Conservation (phyloP, 345 rosid genomes). For the Excoecaria cochinchinensis region DNA sequence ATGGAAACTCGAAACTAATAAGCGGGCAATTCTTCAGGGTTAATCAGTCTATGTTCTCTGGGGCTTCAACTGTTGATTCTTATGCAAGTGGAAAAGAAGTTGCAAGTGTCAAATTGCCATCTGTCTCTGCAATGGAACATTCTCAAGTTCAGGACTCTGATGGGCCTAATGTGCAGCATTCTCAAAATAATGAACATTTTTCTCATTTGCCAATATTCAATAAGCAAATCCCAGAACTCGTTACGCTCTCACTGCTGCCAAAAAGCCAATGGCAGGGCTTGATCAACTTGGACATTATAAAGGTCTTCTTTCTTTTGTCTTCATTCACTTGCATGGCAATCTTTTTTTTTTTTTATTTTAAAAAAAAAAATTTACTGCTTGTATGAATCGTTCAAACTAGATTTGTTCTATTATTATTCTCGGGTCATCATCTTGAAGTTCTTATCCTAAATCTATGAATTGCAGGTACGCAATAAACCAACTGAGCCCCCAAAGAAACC, state of each 20-base stretch:
- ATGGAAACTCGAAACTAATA: slow-evolving; percentile 1
- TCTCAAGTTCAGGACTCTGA: slow-evolving; percentile 50
- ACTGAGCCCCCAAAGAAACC: slow-evolving; percentile 91
- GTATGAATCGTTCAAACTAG: too few species aligned
- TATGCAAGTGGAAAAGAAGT: slow-evolving; percentile 81
- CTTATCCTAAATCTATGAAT: neutral
- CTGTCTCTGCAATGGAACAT: slow-evolving; percentile 58
- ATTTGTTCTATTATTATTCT: neutral
- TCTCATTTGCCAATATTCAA: slow-evolving; percentile 33
- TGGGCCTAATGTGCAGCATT: slow-evolving; percentile 33
- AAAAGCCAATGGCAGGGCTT: slow-evolving; percentile 97
- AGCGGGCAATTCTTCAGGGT: slow-evolving; percentile 47
- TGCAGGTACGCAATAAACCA: slow-evolving; percentile 85
- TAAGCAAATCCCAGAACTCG: slow-evolving; percentile 82
- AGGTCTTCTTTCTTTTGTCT: slow-evolving; percentile 45
- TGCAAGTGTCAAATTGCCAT: slow-evolving; percentile 71
- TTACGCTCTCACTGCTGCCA: slow-evolving; percentile 84
- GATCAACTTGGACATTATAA: slow-evolving; percentile 91
- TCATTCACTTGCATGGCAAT: neutral
- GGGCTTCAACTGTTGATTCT: slow-evolving; percentile 56
- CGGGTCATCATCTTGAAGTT: neutral
- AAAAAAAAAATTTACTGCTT: too few species aligned
- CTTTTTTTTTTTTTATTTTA: neutral
- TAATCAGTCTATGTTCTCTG: slow-evolving; percentile 79
- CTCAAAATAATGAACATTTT: slow-evolving; percentile 32